Base-by-base conservation (phyloP, 2,329 filamentous ascomycete genomes). In the Pezicula rhizophila region DNA sequence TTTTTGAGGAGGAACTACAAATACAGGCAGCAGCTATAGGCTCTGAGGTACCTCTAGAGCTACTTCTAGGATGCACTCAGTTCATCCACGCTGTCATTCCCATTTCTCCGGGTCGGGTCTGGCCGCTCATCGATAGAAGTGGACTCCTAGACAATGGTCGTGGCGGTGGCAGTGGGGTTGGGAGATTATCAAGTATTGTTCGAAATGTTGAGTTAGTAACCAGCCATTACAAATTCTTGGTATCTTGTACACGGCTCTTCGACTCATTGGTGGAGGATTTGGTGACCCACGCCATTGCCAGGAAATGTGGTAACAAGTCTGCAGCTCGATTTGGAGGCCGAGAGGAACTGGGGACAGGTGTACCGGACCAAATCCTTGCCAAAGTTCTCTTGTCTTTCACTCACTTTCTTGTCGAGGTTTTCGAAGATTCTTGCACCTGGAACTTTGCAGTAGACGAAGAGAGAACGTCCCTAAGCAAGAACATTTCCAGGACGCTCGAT, bases 351-450 rank as follows among this genome's bases (percentile, higher is more conserved):
- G 84, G 84, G 69, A 78, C 87, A 34, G 85, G 85, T 5, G 84
- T 89, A 28, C 87, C 90, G 5, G 87, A 95, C 57, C 85, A 89
- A 62, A 78, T 87, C 35, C 78, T 95, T 57, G 78, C 81, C 40
- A 81, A 80, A 42, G 83, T 91, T 15, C 74, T 89, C 35, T 72
- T 85, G 41, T 82, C 84, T 4, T 86, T 92, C 59, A 84, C 85
- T 6, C 83, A 87, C 56, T 84, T 84, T 2, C 76, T 89, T 54
- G 78, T 95, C 20, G 90, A 95, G 61, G 79, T 95, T 6, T 85
- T 95, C 57, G 90, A 95, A 68, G 93, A 86, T 65, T 87, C 86
- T 34, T 80, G 82, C 26, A 89, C 84, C 5, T 99, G 92, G 93
- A 85, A 84, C 57, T 96, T 95, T 64, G 75, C 79, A 6, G 76